phyloP scores from a whole-genome alignment of 352 stramenopile species.

The Pythium dissotocum region DNA sequence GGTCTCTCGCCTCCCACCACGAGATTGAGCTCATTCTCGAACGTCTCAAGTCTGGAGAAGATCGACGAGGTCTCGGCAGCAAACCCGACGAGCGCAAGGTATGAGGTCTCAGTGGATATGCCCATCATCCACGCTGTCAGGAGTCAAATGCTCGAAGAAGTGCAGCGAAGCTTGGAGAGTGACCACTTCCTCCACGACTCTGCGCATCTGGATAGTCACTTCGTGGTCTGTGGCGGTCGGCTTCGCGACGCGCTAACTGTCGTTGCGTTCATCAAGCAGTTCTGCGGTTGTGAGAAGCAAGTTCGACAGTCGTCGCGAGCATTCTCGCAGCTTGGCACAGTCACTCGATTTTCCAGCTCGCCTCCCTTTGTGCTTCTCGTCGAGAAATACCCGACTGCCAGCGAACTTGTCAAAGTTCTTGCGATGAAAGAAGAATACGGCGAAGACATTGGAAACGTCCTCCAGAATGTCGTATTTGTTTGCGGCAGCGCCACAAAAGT shows the following conservation, averaged over 20 bases:
- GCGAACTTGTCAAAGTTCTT: constrained; percentile 20
- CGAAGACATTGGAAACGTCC: constrained; percentile 15
- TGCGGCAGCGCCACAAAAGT: constrained; percentile 17
- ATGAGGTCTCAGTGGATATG: not conserved
- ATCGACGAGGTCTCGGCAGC: constrained; percentile 9
- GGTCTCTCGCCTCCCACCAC: not conserved
- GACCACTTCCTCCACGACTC: constrained; percentile 20
- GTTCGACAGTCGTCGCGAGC: not conserved
- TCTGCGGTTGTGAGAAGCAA: constrained; percentile 8
- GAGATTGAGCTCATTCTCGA: constrained; percentile 7
- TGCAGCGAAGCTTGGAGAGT: constrained; percentile 10
- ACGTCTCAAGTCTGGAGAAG: constrained; percentile 19
- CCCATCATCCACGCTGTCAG: constrained; percentile 10
- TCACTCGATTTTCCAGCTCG: not conserved
- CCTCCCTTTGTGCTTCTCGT: constrained; percentile 30
- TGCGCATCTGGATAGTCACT: constrained; percentile 17
- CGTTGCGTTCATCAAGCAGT: constrained; percentile 23
- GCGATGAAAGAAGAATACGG: constrained; percentile 23
- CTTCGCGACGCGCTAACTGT: constrained; percentile 25
- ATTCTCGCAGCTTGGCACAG: not conserved
- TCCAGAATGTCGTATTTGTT: constrained; percentile 31
- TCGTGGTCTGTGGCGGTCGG: constrained; percentile 28
- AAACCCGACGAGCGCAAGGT: not conserved
- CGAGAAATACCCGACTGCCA: constrained; percentile 21
- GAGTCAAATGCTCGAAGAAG: not conserved